Percentiles rank a stretch among this genome's conserved stretches.
phyloP scores from a whole-genome alignment of 306 rosid species.

The Vachellia collinsii region DNA sequence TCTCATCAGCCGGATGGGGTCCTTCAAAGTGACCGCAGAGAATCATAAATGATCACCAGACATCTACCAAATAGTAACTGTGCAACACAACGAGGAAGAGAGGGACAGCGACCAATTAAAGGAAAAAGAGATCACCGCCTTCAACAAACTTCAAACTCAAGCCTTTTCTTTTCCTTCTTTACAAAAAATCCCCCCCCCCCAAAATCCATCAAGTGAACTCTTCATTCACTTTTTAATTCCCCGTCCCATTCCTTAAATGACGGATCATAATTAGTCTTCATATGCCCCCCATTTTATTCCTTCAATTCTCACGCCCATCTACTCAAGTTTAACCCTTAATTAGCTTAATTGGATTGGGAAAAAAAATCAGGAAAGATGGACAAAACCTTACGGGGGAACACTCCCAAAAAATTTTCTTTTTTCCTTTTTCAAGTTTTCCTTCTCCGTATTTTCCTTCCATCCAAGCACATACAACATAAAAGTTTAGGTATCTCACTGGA shows the following conservation, averaged over 20 bases:
- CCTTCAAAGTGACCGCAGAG: conserved; percentile 45
- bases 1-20: conserved; percentile 25
- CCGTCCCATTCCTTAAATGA: conserved; percentile 40
- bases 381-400: too few species aligned
- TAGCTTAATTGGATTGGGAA: too few species aligned
- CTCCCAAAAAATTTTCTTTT: too few species aligned
- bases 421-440: too few species aligned
- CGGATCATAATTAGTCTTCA: conserved; percentile 40
- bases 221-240: conserved; percentile 4
- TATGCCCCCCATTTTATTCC: conserved; percentile 13
- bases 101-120: not conserved
- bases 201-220: not conserved
- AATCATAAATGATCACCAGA: conserved; percentile 32
- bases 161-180: not conserved
- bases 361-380: too few species aligned
- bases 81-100: not conserved
- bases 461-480: too few species aligned
- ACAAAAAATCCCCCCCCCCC: not conserved
- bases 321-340: not conserved
- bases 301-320: not conserved
- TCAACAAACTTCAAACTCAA: conserved; percentile 23
- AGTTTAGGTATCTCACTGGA: too few species aligned
- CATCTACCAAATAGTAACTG: not conserved
- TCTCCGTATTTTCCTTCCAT: too few species aligned
- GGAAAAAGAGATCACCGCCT: not conserved